Evolutionary conservation across 768 basidiomycete genomes (phyloP), one percentile per base, ranked within the genome.

Genomic region (Mycena olivaceomarginata): DNA sequence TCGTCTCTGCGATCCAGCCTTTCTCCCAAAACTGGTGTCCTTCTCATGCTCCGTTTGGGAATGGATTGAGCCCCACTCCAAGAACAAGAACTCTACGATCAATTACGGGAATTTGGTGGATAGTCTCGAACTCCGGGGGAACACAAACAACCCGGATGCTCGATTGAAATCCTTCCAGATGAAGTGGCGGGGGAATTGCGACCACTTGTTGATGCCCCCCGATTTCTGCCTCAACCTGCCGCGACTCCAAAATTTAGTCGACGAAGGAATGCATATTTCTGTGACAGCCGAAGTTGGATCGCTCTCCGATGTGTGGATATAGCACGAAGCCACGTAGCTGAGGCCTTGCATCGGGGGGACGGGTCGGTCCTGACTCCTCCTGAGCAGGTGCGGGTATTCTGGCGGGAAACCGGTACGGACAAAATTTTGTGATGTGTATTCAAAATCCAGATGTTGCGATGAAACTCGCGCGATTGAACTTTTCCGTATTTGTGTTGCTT

Each of bases 231-330:
- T 43, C 16, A 59, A 7, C 15, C 56, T 69, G 18, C 40, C 41
- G 7, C 41, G 41, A 16, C 11, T 69, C 4, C 15, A 12, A 16
- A 20, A 59, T 4, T 31, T 69, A 12, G 16, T 69, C 40, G 56
- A 69, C 5, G 40, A 69, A 43, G 68, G 68, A 7, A 69, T 69
- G 68, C 22, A 43, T 43, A 69, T 69, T 59, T 69, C 53, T 10
- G 41, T 69, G 20, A 31, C 10, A 43, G 48, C 48, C 0, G 7
- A 51, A 51, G 18, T 18, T 16, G 48, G 18, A 51, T 1, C n/a
- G n/a, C 13, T 20, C 16, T 51, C 48, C 48, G 15, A 51, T 13
- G 16, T 51, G n/a, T 51, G 48, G 48, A 51, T 51, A 51, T 51
- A 51, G 48, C 7, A 25, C 25, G 25, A 25, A 25, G 25, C 25